Evolutionary conservation across 1,139 yeast species (phyloP).

Genomic region (Suhomyces coccinellae): DNA sequence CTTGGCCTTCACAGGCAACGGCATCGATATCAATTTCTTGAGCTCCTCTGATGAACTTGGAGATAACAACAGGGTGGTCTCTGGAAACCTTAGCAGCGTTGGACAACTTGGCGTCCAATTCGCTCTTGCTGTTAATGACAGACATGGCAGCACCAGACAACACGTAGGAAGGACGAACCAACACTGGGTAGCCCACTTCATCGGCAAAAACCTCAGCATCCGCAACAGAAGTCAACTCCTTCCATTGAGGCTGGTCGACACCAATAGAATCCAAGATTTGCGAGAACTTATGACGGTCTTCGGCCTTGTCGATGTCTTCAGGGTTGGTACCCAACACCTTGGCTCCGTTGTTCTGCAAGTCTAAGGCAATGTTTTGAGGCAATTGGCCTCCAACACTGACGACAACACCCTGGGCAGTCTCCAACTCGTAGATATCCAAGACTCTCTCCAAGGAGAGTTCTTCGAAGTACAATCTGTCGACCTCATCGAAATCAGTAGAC

Average conservation of each 20-base stretch:
- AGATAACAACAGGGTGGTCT: slow-evolving; percentile 96
- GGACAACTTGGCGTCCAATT: slow-evolving; percentile 75
- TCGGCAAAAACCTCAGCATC: slow-evolving; percentile 88
- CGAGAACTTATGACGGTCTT: slow-evolving; percentile 97
- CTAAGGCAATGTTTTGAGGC: slow-evolving; percentile 93
- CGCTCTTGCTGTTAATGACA: slow-evolving; percentile 75
- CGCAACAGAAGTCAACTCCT: slow-evolving; percentile 81
- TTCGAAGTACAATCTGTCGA: slow-evolving; percentile 93
- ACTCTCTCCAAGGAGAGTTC: slow-evolving; percentile 95
- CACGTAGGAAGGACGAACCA: slow-evolving; percentile 97
- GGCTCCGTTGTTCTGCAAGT: slow-evolving; percentile 80
- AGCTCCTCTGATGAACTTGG: slow-evolving; percentile 93
- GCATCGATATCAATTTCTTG: slow-evolving; percentile 97
- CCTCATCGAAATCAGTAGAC: slow-evolving; percentile 97
- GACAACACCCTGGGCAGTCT: slow-evolving; percentile 84
- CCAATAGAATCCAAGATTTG: slow-evolving; percentile 84
- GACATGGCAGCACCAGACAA: slow-evolving; percentile 99
- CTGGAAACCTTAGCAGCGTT: slow-evolving; percentile 91
- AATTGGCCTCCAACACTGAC: slow-evolving; percentile 98
- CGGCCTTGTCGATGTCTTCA: slow-evolving; percentile 93
- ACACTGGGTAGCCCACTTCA: slow-evolving; percentile 88
- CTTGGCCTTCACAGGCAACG: slow-evolving; percentile 86
- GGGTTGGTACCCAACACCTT: slow-evolving; percentile 93
- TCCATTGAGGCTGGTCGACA: slow-evolving; percentile 98
- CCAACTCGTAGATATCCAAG: slow-evolving; percentile 94